These are phyloP conservation scores for Fusarium sublunatum DNA, from an alignment of 2,329 filamentous ascomycete species.

Conservation along the genomic window DNA sequence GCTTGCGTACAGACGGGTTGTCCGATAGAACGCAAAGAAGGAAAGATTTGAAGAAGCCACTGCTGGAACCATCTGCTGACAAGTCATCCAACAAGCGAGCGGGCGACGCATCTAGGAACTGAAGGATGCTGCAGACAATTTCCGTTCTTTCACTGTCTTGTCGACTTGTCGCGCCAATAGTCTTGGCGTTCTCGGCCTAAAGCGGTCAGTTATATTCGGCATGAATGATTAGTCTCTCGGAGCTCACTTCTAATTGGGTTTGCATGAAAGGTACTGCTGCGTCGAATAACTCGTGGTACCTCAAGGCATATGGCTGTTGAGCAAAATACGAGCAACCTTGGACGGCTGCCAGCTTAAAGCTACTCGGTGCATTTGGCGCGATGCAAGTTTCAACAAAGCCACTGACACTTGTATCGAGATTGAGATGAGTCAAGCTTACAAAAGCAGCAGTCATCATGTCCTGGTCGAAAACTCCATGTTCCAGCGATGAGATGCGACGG, in stretches of 20 bases:
- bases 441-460: conserved; percentile 75
- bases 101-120: conserved; percentile 66
- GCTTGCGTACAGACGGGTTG: conserved; percentile 60
- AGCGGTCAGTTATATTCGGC: conserved; percentile 4
- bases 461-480: conserved; percentile 67
- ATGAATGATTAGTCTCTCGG: neutral
- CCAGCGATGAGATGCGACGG: conserved; percentile 59
- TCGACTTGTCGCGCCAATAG: conserved; percentile 11
- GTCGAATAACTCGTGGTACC: conserved; percentile 66
- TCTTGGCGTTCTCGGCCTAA: conserved; percentile 37
- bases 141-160: conserved; percentile 33
- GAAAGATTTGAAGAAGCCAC: conserved; percentile 61
- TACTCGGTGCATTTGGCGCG: conserved; percentile 64
- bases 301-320: conserved; percentile 59
- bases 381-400: conserved; percentile 68
- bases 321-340: conserved; percentile 73
- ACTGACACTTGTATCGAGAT: conserved; percentile 68
- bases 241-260: conserved; percentile 64
- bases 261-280: conserved; percentile 68
- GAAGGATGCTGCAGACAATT: conserved; percentile 59
- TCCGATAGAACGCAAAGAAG: conserved; percentile 65
- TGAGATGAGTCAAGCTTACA: conserved; percentile 71
- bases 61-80: conserved; percentile 39
- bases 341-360: conserved; percentile 71
- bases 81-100: conserved; percentile 49